Evolutionary conservation across 179 eudicot species (phyloP), one percentile per base, ranked within the genome.

Genomic region (Nepenthes alata): DNA sequence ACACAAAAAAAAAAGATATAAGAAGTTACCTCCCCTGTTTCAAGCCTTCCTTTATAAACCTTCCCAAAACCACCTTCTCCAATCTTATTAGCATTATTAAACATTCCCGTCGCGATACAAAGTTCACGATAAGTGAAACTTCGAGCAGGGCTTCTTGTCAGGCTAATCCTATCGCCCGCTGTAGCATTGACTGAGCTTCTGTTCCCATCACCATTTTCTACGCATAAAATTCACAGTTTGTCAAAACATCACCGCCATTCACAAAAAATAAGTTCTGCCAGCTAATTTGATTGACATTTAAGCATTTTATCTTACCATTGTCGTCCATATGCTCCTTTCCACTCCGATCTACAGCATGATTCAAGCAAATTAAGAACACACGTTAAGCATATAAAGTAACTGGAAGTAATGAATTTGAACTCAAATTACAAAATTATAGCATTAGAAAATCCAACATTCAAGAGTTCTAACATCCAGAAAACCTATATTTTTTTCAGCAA

Each of bases 61-160:
- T 80, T 86, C 47, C 96, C 94, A 54, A 89, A 86, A 45, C 96
- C 94, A 58, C 96, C 96, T 76, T 86, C 96, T 12, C 96, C 94
- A 49, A 89, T 70, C 70, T 73, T 67, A 9, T 84, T 80, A 61
- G 82, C 82, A 11, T 15, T 39, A 60, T 79, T 73, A 47, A 89
- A 89, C 74, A 79, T 84, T 58, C 77, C 82, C 10, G 95, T 87
- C 8, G 95, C 95, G 47, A 59, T 45, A 61, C 74, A 82, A 44
- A 89, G 78, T 57, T 86, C 95, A 9, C 67, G 64, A 37, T 73
- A 87, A 2, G 78, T 76, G 79, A 87, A 87, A 57, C 71, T 62
- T 59, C 54, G 72, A 2, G 73, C 80, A 0, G 80, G 80, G 44
- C 65, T 65, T 61, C 65, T 75, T 5, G 56, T 13, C 16, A 53